phyloP scores from a whole-genome alignment of 2,329 filamentous ascomycete species.

The Stagonosporopsis chrysanthemi region DNA sequence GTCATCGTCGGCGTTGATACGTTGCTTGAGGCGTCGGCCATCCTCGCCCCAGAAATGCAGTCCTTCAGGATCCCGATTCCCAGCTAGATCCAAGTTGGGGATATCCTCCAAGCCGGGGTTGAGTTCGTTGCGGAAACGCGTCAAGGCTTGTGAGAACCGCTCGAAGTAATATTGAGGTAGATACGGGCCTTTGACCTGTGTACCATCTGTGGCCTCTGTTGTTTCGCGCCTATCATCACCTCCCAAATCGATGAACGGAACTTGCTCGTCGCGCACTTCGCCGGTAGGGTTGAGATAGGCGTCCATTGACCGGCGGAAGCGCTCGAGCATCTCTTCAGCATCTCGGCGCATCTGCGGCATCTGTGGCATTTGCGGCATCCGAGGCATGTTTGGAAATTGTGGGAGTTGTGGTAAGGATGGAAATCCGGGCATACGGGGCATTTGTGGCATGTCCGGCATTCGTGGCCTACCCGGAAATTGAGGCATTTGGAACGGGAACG shows the following conservation, averaged over 20 bases:
- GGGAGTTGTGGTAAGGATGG: conserved; percentile 43
- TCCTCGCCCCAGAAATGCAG: conserved; percentile 46
- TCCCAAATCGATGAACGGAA: conserved; percentile 47
- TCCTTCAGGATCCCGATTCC: conserved; percentile 40
- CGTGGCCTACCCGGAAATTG: conserved; percentile 44
- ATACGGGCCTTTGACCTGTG: conserved; percentile 48
- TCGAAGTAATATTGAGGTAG: conserved; percentile 57
- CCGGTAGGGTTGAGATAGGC: conserved; percentile 54
- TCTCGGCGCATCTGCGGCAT: conserved; percentile 42
- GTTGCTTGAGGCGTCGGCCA: conserved; percentile 33
- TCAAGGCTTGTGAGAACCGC: conserved; percentile 54
- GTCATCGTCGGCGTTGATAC: conserved; percentile 33
- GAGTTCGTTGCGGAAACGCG: conserved; percentile 57
- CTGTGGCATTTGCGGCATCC: conserved; percentile 25
- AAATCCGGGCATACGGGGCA: conserved; percentile 44
- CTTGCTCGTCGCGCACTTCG: conserved; percentile 42
- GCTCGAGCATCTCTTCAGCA: conserved; percentile 47
- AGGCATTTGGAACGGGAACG: conserved; percentile 48
- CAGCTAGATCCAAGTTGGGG: conserved; percentile 37
- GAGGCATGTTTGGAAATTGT: conserved; percentile 41
- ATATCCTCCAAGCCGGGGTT: conserved; percentile 45
- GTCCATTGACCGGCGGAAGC: conserved; percentile 50
- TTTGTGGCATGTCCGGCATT: conserved; percentile 39
- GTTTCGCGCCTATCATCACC: conserved; percentile 47
- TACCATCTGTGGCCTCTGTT: conserved; percentile 44